A percentile compares a stretch with the other conserved stretches of the same genome.
Conservation (phyloP, 768 basidiomycete species). For the Coprinellus aureogranulatus region DNA sequence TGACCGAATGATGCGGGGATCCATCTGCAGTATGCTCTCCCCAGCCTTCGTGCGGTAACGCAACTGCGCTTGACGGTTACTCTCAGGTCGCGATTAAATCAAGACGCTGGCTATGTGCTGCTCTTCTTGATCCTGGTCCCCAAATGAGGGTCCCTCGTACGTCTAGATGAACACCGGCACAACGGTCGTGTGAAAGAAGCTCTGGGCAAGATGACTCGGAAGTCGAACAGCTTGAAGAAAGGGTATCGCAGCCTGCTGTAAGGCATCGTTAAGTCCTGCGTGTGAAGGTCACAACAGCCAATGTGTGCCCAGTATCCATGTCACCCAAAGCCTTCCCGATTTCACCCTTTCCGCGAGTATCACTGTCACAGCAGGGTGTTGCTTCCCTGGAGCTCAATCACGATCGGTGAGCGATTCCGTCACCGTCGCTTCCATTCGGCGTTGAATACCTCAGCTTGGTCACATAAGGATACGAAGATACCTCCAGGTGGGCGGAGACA, state of each 20-base stretch:
- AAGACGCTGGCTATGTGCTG: no score
- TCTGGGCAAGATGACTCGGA: conserved; percentile 35
- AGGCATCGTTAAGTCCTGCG: no score
- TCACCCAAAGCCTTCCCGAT: conserved; percentile 18
- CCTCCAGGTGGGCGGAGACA: conserved; percentile 45
- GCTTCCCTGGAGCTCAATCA: conserved; percentile 21
- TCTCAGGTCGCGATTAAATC: no score
- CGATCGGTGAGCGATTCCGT: conserved; percentile 14
- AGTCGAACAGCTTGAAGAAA: conserved; percentile 46
- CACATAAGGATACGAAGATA: conserved; percentile 25
- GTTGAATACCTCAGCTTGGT: not conserved
- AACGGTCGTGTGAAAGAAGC: conserved; percentile 43
- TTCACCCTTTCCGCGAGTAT: conserved; percentile 29
- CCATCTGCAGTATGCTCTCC: no score
- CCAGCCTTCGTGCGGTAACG: no score
- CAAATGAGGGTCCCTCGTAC: no score
- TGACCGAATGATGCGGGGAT: no score
- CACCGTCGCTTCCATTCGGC: not conserved
- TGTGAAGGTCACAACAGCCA: no score
- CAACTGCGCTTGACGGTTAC: no score
- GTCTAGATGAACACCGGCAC: no score
- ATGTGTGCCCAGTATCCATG: conserved; percentile 20
- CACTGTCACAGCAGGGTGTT: conserved; percentile 24
- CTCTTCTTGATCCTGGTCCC: no score
- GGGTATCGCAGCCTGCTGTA: conserved; percentile 36